phyloP scores from a whole-genome alignment of 169 alveolate genomes.

The Babesia divergens region DNA sequence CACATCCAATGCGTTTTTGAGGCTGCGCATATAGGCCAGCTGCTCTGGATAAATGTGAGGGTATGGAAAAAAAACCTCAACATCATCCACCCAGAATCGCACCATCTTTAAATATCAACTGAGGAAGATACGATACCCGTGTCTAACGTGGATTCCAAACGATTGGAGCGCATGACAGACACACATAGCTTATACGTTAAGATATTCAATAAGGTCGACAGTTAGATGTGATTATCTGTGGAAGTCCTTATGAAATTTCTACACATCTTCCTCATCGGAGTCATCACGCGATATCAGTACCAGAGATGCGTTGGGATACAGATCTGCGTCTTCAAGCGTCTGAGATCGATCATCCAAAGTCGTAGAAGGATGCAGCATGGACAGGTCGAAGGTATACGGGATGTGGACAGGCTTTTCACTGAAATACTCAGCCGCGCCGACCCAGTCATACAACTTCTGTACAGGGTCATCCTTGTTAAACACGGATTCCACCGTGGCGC shows the following conservation, averaged over 20 bases:
- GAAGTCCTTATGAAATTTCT: neutral
- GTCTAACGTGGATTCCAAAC: neutral
- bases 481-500: conserved; percentile 29
- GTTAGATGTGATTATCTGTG: neutral
- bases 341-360: conserved; percentile 17
- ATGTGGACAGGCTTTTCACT: conserved; percentile 5
- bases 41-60: conserved; percentile 93
- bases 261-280: conserved; percentile 51
- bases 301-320: conserved; percentile 51
- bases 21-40: conserved; percentile 87
- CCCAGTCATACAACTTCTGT: conserved; percentile 53
- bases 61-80: conserved; percentile 93
- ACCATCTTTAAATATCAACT: conserved; percentile 66
- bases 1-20: conserved; percentile 85
- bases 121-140: neutral
- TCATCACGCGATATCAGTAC: conserved; percentile 57
- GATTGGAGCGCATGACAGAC: neutral
- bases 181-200: neutral
- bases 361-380: conserved; percentile 44
- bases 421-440: conserved; percentile 50
- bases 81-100: conserved; percentile 85
- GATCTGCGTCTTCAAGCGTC: conserved; percentile 57
- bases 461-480: conserved; percentile 58
- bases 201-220: neutral
- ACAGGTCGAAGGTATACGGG: conserved; percentile 46